These are phyloP conservation scores for Phytophthora constricta DNA, from an alignment of 352 stramenopile genomes.

Conservation along the genomic window DNA sequence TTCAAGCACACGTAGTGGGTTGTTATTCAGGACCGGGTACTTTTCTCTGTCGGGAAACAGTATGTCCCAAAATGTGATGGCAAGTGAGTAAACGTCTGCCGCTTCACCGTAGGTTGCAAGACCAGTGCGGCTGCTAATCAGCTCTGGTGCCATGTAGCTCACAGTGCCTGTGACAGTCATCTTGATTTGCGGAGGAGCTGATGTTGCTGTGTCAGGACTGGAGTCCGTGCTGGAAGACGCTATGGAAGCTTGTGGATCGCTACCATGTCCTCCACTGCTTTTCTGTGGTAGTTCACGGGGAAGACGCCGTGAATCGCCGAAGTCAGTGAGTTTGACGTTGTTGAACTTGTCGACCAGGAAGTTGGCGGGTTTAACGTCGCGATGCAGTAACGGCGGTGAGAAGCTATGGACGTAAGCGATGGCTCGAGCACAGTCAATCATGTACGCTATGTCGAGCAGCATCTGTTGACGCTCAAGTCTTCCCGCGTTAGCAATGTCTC, in stretches of 20 bases:
- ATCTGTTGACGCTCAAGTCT: constrained; percentile 41
- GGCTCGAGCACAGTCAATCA: constrained; percentile 65
- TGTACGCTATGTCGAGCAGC: constrained; percentile 60
- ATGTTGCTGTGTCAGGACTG: not conserved
- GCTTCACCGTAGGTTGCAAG: constrained; percentile 63
- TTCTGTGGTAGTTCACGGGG: constrained; percentile 21
- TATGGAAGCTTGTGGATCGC: constrained; percentile 18
- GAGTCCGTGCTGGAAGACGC: constrained; percentile 21
- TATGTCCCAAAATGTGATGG: constrained; percentile 81
- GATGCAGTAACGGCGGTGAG: constrained; percentile 63
- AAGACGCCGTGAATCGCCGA: constrained; percentile 66
- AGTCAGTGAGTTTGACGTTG: constrained; percentile 74
- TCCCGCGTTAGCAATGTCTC: not conserved
- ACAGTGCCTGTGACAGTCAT: constrained; percentile 79
- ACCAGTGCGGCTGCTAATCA: constrained; percentile 59
- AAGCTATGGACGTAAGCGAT: constrained; percentile 77
- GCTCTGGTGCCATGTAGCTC: constrained; percentile 78
- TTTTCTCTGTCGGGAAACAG: constrained; percentile 56
- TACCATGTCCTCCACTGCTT: constrained; percentile 1
- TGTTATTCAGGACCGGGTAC: constrained; percentile 46
- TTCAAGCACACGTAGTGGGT: constrained; percentile 63
- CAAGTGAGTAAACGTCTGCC: constrained; percentile 77
- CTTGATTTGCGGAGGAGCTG: constrained; percentile 38
- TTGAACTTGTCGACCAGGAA: constrained; percentile 62
- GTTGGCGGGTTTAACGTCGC: constrained; percentile 72